These are phyloP conservation scores for Ustilago lituana DNA, from an alignment of 1,284 basidiomycete genomes.

Conservation along the genomic window DNA sequence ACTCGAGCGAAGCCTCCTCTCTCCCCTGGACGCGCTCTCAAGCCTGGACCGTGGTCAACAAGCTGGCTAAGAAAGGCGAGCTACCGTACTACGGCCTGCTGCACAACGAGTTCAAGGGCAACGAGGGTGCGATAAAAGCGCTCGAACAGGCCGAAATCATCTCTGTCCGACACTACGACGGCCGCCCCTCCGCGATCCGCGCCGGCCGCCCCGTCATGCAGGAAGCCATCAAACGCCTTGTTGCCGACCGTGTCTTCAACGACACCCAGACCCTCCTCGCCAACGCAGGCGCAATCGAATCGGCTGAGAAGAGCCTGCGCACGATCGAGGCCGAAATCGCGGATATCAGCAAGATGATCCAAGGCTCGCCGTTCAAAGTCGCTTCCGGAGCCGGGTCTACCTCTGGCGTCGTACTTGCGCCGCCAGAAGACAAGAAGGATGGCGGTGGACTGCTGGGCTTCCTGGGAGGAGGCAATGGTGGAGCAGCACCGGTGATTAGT, in stretches of 20 bases:
- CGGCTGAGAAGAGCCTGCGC: conserved; percentile 76
- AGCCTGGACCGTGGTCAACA: conserved; percentile 84
- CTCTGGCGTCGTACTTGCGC: conserved; percentile 16
- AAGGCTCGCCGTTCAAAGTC: conserved; percentile 65
- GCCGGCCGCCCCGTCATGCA: conserved; percentile 90
- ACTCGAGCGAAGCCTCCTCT: conserved; percentile 81
- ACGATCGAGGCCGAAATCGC: conserved; percentile 80
- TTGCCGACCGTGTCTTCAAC: conserved; percentile 80
- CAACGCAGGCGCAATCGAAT: conserved; percentile 71
- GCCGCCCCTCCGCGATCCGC: conserved; percentile 83
- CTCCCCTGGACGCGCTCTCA: conserved; percentile 87
- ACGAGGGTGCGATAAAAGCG: conserved; percentile 80
- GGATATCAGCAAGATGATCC: conserved; percentile 47
- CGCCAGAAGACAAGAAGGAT: background rate
- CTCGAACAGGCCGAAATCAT: conserved; percentile 93
- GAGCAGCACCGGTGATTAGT: conserved; percentile 35
- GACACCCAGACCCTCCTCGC: conserved; percentile 80
- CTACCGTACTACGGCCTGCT: conserved; percentile 84
- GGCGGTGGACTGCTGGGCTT: conserved; percentile 4
- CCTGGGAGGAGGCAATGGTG: conserved; percentile 5
- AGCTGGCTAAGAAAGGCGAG: conserved; percentile 77
- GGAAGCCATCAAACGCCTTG: conserved; percentile 83
- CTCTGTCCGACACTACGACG: conserved; percentile 79
- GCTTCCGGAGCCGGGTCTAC: conserved; percentile 49
- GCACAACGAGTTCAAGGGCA: conserved; percentile 87